phyloP scores from a whole-genome alignment of 225 moss, liverwort and hornwort species.

The Anthoceros angustus region DNA sequence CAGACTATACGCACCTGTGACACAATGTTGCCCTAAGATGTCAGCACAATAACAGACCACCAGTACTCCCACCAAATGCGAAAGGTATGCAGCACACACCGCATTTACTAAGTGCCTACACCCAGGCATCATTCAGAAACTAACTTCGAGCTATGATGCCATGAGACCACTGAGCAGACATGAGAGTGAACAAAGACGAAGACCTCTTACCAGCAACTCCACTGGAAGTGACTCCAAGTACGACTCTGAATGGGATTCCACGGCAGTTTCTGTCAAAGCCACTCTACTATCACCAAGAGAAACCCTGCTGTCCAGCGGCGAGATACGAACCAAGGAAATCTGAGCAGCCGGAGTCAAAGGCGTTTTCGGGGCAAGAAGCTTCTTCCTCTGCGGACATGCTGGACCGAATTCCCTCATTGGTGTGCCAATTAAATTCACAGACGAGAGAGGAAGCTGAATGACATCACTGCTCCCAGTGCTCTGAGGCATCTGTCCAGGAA shows the following conservation, averaged over 20 bases:
- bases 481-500: slow-evolving; percentile 13
- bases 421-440: slow-evolving; percentile 19
- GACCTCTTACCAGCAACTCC: slow-evolving; percentile 23
- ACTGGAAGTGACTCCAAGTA: slow-evolving; percentile 25
- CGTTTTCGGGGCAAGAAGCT: slow-evolving; percentile 30
- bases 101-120: too few relatives aligned
- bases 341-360: slow-evolving; percentile 32
- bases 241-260: slow-evolving; percentile 15
- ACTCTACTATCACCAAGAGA: not conserved
- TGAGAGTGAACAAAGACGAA: not conserved
- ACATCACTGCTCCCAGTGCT: slow-evolving; percentile 1
- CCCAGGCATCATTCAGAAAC: too few relatives aligned
- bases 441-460: slow-evolving; percentile 10
- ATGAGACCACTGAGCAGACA: not conserved
- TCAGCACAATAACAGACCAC: not conserved
- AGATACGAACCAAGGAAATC: slow-evolving; percentile 23
- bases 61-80: too few relatives aligned
- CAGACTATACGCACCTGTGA: slow-evolving; percentile 34
- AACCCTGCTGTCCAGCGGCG: slow-evolving; percentile 13
- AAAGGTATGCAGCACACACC: too few relatives aligned
- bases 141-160: not conserved
- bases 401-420: slow-evolving; percentile 23
- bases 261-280: not conserved
- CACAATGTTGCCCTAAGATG: not conserved
- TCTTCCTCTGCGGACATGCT: slow-evolving; percentile 34